Conservation (phyloP, 352 stramenopile genomes). For the Phytophthora pseudosyringae region DNA sequence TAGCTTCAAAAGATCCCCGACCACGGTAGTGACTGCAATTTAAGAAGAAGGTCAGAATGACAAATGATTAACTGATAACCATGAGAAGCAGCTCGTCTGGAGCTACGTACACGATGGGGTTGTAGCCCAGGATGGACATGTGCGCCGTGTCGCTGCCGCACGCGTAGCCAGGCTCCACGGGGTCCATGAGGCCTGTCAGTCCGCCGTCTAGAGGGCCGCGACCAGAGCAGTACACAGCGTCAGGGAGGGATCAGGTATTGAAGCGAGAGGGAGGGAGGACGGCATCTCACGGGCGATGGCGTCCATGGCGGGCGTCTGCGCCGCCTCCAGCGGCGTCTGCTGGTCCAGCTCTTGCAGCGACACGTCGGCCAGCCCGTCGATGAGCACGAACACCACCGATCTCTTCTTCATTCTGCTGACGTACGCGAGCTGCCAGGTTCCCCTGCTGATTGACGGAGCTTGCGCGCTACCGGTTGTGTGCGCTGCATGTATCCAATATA, state of each 20-base stretch:
- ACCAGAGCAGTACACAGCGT: neutral
- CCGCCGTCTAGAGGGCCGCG: constrained; percentile 50
- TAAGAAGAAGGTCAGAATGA: too few relatives aligned
- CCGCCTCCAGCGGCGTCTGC: constrained; percentile 69
- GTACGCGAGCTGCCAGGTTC: neutral
- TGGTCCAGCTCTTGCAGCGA: constrained; percentile 62
- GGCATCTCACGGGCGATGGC: constrained; percentile 71
- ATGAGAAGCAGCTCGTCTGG: neutral
- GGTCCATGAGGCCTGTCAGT: constrained; percentile 86
- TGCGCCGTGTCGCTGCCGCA: constrained; percentile 89
- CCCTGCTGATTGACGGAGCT: neutral
- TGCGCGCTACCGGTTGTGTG: constrained; percentile 1
- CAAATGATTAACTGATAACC: neutral
- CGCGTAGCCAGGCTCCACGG: constrained; percentile 82
- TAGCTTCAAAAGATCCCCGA: constrained; percentile 88
- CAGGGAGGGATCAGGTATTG: neutral
- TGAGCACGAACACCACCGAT: constrained; percentile 86
- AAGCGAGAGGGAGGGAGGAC: neutral
- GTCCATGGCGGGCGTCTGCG: constrained; percentile 84
- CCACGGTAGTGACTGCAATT: constrained; percentile 77
- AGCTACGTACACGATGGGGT: constrained; percentile 70
- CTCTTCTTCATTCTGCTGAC: constrained; percentile 47
- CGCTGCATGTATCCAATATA: constrained; percentile 5
- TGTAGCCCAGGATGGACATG: constrained; percentile 92
- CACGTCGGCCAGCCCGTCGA: constrained; percentile 85